Conservation (phyloP, 768 basidiomycete genomes). For the Pleurotus eryngii region DNA sequence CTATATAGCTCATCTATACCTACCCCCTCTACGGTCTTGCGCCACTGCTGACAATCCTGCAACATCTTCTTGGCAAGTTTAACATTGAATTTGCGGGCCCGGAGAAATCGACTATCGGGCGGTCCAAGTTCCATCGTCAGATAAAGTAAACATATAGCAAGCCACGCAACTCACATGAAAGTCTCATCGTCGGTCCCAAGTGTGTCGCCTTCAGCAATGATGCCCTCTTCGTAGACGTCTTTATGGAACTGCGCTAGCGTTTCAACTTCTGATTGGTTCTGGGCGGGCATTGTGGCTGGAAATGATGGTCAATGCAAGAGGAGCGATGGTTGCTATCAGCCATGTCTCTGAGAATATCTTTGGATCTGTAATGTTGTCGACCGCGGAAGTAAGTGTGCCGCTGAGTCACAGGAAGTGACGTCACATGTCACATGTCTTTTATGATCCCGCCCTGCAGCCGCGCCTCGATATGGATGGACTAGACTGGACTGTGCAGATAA, state of each 20-base stretch:
- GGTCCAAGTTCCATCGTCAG: neutral
- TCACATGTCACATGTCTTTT: too few species aligned
- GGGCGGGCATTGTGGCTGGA: neutral
- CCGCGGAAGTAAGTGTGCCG: too few species aligned
- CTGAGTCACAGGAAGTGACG: too few species aligned
- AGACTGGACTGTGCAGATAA: too few species aligned
- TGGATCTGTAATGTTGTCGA: too few species aligned
- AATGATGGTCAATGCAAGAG: neutral
- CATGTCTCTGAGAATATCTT: too few species aligned
- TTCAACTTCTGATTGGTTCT: constrained; percentile 18
- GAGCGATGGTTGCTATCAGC: too few species aligned
- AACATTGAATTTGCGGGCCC: constrained; percentile 64
- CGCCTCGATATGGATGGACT: too few species aligned
- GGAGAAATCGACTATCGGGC: constrained; percentile 64
- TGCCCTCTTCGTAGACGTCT: constrained; percentile 47
- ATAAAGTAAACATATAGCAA: neutral
- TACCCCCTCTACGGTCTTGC: constrained; percentile 55
- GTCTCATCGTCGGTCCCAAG: constrained; percentile 34
- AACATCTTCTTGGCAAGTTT: constrained; percentile 63
- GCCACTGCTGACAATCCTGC: constrained; percentile 64
- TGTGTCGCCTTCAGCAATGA: constrained; percentile 57
- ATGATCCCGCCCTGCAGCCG: too few species aligned
- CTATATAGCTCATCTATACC: constrained; percentile 66
- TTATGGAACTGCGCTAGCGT: constrained; percentile 48
- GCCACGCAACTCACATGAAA: constrained; percentile 43